Percentiles rank a stretch among this genome's conserved stretches.
Conservation (phyloP, 1,139 yeast species). For the Suhomyces panamericanus region DNA sequence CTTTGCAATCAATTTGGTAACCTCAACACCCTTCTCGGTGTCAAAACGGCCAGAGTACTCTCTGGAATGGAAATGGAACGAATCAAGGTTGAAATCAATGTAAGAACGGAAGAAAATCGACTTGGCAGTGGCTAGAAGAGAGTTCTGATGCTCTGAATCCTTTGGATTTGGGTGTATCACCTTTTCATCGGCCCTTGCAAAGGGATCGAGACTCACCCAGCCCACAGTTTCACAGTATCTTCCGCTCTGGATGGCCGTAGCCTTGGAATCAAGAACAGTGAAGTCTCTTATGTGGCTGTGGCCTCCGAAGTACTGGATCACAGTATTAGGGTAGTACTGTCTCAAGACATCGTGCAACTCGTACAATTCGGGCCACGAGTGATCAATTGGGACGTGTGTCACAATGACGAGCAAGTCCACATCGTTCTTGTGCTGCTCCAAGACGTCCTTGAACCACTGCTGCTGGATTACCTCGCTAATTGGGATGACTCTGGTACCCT, state of each 20-base stretch:
- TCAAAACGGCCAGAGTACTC: constrained; percentile 29
- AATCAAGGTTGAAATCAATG: constrained; percentile 74
- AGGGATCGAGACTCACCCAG: constrained; percentile 61
- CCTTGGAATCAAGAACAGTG: constrained; percentile 59
- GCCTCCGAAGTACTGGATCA: constrained; percentile 90
- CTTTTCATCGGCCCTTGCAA: constrained; percentile 4
- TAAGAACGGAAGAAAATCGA: constrained; percentile 57
- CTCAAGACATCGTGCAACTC: constrained; percentile 57
- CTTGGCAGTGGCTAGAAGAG: constrained; percentile 8
- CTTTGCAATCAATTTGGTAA: constrained; percentile 46
- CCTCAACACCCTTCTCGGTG: constrained; percentile 52
- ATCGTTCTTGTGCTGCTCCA: constrained; percentile 35
- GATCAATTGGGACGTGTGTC: constrained; percentile 80
- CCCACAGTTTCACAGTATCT: constrained; percentile 92
- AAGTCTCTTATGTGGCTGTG: constrained; percentile 93
- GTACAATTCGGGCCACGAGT: constrained; percentile 55
- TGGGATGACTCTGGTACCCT: constrained; percentile 63
- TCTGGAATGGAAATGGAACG: constrained; percentile 65
- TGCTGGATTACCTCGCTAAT: constrained; percentile 56
- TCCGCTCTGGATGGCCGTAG: constrained; percentile 87
- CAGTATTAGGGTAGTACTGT: constrained; percentile 53
- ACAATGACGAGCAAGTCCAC: constrained; percentile 69
- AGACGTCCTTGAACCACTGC: constrained; percentile 61
- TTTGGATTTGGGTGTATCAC: neutral
- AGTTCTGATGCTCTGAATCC: neutral